A percentile compares a stretch with the other conserved stretches of the same genome.
Conservation (phyloP, 805 yeast species). For the Candida ipomoeae region DNA sequence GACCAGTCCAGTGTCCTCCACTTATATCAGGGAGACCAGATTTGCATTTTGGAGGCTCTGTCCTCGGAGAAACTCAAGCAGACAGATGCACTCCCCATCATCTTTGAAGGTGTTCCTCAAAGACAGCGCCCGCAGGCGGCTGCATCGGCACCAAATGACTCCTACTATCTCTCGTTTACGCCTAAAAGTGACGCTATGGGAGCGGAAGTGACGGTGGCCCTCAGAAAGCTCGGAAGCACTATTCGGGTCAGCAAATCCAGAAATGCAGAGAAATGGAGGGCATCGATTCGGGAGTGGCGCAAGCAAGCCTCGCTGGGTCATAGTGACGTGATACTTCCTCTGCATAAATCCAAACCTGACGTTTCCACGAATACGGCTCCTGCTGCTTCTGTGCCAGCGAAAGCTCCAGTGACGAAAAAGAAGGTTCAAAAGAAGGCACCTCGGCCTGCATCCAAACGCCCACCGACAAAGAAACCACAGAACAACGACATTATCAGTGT, state of each 20-base stretch:
- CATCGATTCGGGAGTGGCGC: constrained; percentile 15
- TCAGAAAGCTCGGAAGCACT: constrained; percentile 27
- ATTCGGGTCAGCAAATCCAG: constrained; percentile 37
- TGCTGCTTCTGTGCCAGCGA: background rate
- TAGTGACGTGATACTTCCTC: background rate
- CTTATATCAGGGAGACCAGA: constrained; percentile 32
- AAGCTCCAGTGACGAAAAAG: background rate
- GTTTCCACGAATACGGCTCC: background rate
- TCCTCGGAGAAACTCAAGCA: constrained; percentile 20
- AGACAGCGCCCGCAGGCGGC: constrained; percentile 17
- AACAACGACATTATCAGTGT: constrained; percentile 26
- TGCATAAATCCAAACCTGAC: background rate
- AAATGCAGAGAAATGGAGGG: constrained; percentile 27
- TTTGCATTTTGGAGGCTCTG: constrained; percentile 30
- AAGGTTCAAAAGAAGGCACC: background rate
- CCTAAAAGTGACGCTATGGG: constrained; percentile 11
- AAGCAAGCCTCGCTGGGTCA: background rate
- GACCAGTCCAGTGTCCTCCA: constrained; percentile 31
- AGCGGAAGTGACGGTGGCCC: constrained; percentile 7
- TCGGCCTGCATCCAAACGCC: constrained; percentile 16
- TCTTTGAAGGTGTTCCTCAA: constrained; percentile 39
- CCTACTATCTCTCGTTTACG: constrained; percentile 27
- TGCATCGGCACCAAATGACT: constrained; percentile 20
- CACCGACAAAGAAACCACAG: constrained; percentile 14
- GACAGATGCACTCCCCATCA: constrained; percentile 18